phyloP scores from a whole-genome alignment of 768 basidiomycete genomes.

The Dioszegia crocea region DNA sequence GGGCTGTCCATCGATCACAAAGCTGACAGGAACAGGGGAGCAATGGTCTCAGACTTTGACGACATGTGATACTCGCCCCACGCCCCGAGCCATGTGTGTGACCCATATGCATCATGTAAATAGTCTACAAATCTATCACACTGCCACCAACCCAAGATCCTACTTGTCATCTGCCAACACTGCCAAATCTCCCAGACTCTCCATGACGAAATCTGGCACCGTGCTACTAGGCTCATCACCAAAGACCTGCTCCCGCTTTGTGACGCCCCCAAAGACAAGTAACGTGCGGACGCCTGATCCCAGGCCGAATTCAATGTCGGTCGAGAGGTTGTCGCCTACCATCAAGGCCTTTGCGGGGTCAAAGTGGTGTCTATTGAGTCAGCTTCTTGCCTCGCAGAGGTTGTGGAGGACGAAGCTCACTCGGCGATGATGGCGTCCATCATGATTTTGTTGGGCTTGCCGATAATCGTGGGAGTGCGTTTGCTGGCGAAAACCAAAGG shows the following conservation, averaged over 20 bases:
- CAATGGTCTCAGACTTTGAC: conserved; percentile 10
- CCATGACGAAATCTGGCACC: conserved; percentile 74
- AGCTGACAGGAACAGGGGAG: conserved; percentile 7
- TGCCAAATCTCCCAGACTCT: conserved; percentile 73
- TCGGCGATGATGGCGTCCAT: conserved; percentile 83
- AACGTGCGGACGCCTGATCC: conserved; percentile 79
- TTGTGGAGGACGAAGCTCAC: conserved; percentile 51
- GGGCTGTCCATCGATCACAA: too few relatives aligned
- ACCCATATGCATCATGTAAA: too few relatives aligned
- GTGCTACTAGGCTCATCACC: conserved; percentile 66
- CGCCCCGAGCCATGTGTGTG: neutral
- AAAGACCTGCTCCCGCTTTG: conserved; percentile 66
- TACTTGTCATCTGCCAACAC: conserved; percentile 37
- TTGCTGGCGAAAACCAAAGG: conserved; percentile 64
- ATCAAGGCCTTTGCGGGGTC: conserved; percentile 85
- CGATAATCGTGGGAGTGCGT: conserved; percentile 69
- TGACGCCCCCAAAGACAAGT: conserved; percentile 70
- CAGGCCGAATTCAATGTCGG: conserved; percentile 91
- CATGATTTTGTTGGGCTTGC: conserved; percentile 89
- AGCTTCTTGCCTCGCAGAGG: neutral
- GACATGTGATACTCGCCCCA: neutral
- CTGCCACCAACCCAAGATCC: neutral
- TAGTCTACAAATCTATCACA: conserved; percentile 6
- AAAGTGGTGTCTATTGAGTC: conserved; percentile 71
- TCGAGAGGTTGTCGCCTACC: conserved; percentile 92